Base-by-base conservation (phyloP, 2,329 filamentous ascomycete species). In the Aspergillus fijiensis region DNA sequence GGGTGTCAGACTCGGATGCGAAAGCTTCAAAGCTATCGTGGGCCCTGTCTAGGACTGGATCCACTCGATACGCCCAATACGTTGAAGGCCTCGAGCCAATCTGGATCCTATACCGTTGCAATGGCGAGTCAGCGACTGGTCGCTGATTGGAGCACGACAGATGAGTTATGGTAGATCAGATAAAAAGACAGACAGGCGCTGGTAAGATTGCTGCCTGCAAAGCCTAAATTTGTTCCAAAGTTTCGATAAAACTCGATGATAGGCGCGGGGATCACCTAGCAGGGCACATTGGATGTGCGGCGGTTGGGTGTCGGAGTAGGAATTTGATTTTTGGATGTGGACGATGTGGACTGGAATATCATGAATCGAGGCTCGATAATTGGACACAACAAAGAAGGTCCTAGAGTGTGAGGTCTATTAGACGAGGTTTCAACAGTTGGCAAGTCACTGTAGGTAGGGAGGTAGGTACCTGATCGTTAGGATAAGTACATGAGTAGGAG, bases 41-140 rank as follows among this genome's bases (percentile, higher is more conserved):
- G 2, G 2, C 16, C 4, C 6, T 16, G 16, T 35, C 33, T 35
- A 29, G 33, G 33, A 35, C 27, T 29, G 25, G n/a, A 48, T 35
- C 25, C 57, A 29, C 35, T 27, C n/a, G 21, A 61, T 61, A 58
- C 60, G 56, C 23, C 42, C 49, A 52, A 61, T 61, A 61, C 60
- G 60, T 52, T 42, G 25, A 51, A 19, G 14, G 3, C n/a, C 6
- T n/a, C 16, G n/a, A 45, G n/a, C 14, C 39, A 45, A 5, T 7
- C 9, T 16, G 16, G 39, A 6, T 45, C 16, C 16, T 12, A 19
- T 3, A n/a, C 14, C 14, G 39, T 19, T 45, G 39, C 6, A 19
- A 45, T 45, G 39, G 4, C 39, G 6, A 19, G 39, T 45, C 39
- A 45, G 39, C 39, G 14, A 19, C 19, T 45, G 12, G 16, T 45